Evolutionary conservation across 805 yeast genomes (phyloP).

Genomic region (Candida gorgasii): DNA sequence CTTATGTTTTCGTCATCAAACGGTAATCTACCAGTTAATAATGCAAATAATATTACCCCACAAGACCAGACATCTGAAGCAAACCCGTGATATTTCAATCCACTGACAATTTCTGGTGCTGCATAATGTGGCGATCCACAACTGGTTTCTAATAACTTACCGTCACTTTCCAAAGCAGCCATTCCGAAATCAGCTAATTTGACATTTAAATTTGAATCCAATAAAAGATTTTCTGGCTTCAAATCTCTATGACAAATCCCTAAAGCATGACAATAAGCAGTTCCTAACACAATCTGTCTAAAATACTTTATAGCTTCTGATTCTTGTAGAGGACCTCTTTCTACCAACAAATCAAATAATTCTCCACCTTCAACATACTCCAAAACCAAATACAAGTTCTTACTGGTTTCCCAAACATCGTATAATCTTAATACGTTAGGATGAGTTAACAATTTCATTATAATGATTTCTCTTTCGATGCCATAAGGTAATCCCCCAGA

Average conservation of each 20-base stretch:
- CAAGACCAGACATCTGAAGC: constrained; percentile 90
- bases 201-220: constrained; percentile 66
- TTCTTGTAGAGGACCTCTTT: constrained; percentile 69
- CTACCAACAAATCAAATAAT: constrained; percentile 71
- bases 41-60: constrained; percentile 78
- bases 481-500: constrained; percentile 78
- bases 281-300: constrained; percentile 75
- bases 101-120: constrained; percentile 82
- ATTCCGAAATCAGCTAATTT: constrained; percentile 87
- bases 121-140: constrained; percentile 92
- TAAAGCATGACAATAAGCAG: constrained; percentile 76
- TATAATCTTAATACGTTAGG: constrained; percentile 90
- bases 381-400: constrained; percentile 75
- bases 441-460: constrained; percentile 93
- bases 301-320: constrained; percentile 74
- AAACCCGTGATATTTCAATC: constrained; percentile 76
- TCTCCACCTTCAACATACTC: constrained; percentile 92
- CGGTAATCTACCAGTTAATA: constrained; percentile 78
- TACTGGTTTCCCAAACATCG: constrained; percentile 97
- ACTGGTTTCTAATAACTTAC: constrained; percentile 70
- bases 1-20: constrained; percentile 82
- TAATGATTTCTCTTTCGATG: constrained; percentile 94
- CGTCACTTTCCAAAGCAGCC: constrained; percentile 81
- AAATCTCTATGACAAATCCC: constrained; percentile 81
- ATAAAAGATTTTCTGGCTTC: constrained; percentile 75